Base-by-base conservation (phyloP, 2,329 filamentous ascomycete genomes). In the Westerdykella aurantiaca region DNA sequence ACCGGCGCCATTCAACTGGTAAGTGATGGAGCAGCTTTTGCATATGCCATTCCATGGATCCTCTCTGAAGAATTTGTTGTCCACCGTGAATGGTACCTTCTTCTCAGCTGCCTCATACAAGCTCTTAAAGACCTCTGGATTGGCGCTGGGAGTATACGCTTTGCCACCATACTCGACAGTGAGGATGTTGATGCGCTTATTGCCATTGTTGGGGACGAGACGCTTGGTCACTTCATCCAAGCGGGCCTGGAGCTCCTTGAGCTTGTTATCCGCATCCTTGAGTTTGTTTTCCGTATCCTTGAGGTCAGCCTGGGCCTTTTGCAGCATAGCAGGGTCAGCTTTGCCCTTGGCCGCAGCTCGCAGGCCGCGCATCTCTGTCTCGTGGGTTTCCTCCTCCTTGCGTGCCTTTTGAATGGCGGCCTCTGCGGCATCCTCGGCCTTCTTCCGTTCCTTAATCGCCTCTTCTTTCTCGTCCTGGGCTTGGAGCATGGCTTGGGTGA, bases 281-380 rank as follows among this genome's bases (percentile, higher is more conserved):
- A 1, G 45, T 38, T 9, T 58, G 52, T 1, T 57, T 59, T 6
- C 44, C 46, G 22, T 65, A 57, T 10, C 58, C 56, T 34, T 60
- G 55, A 40, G 53, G 5, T 39, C 41, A 41, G 13, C 39, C 22
- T 16, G 38, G 34, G 29, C 43, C 31, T 33, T 33, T 14, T 33
- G 4, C 18, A 21, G 18, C 18, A 21, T 21, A 6, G 18, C 18
- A 21, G 18, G 34, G 14, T 21, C 18, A 21, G 6, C 18, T 21
- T 21, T 21, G 18, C 18, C 39, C 38, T 39, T 49, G 18, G 18
- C 18, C 18, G 18, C 18, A 21, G 4, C 4, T 3, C 31, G 12
- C 31, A 33, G 14, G 31, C 31, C 31, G 31, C 31, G 18, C 18
- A 21, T 21, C 18, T 21, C 18, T 6, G 18, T 21, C 18, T 21